Conservation (phyloP, 768 basidiomycete species). For the Amanita jacksonii region DNA sequence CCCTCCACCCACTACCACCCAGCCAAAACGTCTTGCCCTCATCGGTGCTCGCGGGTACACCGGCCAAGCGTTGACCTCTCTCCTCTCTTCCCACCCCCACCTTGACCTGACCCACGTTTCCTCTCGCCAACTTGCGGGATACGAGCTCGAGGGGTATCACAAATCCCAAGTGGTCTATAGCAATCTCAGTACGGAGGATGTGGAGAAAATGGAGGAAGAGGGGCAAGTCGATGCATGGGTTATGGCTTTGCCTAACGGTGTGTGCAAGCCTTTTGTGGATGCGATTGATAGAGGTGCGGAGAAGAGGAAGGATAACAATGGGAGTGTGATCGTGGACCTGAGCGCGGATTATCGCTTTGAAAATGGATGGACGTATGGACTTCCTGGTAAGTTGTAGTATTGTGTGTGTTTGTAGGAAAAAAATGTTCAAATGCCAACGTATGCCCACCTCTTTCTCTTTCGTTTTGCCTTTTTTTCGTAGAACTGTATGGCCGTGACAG, state of each 20-base stretch:
- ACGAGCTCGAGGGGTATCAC: conserved; percentile 69
- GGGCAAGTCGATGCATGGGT: conserved; percentile 97
- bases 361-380: conserved; percentile 91
- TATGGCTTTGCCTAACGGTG: conserved; percentile 97
- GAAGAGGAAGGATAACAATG: conserved; percentile 38
- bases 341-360: conserved; percentile 96
- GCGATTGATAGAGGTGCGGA: conserved; percentile 74
- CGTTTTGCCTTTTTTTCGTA: conserved; percentile 21
- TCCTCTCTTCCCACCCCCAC: conserved; percentile 84
- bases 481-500: conserved; percentile 77
- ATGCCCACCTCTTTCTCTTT: no score
- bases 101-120: conserved; percentile 92
- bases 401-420: conserved; percentile 17
- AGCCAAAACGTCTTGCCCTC: conserved; percentile 83
- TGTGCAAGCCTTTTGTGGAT: conserved; percentile 94
- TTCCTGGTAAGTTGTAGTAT: conserved; percentile 75
- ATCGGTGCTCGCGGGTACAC: conserved; percentile 97
- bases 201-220: conserved; percentile 81
- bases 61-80: conserved; percentile 80
- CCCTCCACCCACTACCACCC: conserved; percentile 35
- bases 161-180: conserved; percentile 68
- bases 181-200: conserved; percentile 70
- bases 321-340: conserved; percentile 84
- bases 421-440: conserved; percentile 15
- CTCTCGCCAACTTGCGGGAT: conserved; percentile 87